These are phyloP conservation scores for Entomophthora muscae DNA, from an alignment of 371 early-diverging fungal genomes.

Conservation along the genomic window DNA sequence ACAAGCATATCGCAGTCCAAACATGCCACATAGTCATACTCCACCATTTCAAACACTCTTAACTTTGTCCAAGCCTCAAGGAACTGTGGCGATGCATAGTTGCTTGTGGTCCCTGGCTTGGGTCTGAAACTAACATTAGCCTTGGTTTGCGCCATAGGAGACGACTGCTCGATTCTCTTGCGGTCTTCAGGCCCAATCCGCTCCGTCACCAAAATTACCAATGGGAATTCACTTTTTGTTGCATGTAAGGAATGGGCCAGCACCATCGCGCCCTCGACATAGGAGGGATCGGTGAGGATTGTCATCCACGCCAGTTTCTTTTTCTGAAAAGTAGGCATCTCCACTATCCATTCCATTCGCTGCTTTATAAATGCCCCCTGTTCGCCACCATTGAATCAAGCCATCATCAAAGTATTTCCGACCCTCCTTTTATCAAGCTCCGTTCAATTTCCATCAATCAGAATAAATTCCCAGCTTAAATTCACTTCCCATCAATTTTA, in stretches of 20 bases:
- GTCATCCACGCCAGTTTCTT: not conserved
- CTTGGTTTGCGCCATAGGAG: not conserved
- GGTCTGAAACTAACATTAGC: not conserved
- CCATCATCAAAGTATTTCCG: no score
- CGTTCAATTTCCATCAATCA: no score
- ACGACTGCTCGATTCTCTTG: not conserved
- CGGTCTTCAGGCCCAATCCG: not conserved
- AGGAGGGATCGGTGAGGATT: not conserved
- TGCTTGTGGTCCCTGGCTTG: no score
- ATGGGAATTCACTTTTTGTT: not conserved
- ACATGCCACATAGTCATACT: not conserved
- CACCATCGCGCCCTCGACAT: not conserved
- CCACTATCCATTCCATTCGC: no score
- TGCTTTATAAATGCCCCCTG: no score
- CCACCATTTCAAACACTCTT: not conserved
- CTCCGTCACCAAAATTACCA: not conserved
- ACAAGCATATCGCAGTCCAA: slow-evolving; percentile 3
- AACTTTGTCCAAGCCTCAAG: slow-evolving; percentile 2
- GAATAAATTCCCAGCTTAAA: no score
- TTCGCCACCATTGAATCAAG: no score
- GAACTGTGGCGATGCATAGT: not conserved
- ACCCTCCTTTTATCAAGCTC: no score
- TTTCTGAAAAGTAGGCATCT: no score
- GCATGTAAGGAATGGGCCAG: not conserved
- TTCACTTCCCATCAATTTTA: no score